Base-by-base conservation (phyloP, 176 grass and related monocot genomes). In the Oryza glumipatula region DNA sequence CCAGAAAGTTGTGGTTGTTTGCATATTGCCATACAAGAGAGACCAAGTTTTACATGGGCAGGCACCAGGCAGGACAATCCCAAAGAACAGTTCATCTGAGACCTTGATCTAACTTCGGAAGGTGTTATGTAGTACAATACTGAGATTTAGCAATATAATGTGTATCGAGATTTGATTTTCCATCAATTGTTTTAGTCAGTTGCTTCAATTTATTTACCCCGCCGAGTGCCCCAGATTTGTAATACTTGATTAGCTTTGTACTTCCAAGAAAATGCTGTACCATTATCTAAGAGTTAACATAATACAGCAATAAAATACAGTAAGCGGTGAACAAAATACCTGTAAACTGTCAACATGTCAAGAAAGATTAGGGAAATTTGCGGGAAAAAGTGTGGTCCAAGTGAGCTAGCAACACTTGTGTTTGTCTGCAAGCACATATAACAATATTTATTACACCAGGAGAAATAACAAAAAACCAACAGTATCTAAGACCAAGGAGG, bases 321-420 rank as follows among this genome's bases (percentile, higher is more conserved):
- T 11, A 21, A 51, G 82, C 13, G 23, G 85, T 51, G 33, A 79
- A 88, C 4, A 78, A 78, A 6, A 72, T 91, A 94, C 97, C 97
- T 96, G 90, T 99, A 99, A n/a, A 99, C 94, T 33, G 94, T 99
- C 64, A 99, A 76, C 97, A 99, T 96, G 86, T 99, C 97, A 68
- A 99, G 71, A 81, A 99, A 99, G 80, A 99, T 94, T 46, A 99
- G 76, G 33, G 94, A 91, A 75, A 99, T 96, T 88, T 99, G 97
- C 14, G 97, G 87, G 67, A 99, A 99, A 79, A 99, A 96, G 80
- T 89, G 93, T 77, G 94, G 88, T 78, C 97, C 97, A 77, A 99
- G 97, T 11, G 97, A 92, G 67, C 68, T 94, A 17, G 97, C 89
- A 83, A 82, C 97, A 77, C 97, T 96, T 33, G 97, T 99, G 79